Percentiles rank a stretch among this genome's conserved stretches.
Conservation (phyloP, 2,329 filamentous ascomycete species). For the Cytospora chrysosperma region DNA sequence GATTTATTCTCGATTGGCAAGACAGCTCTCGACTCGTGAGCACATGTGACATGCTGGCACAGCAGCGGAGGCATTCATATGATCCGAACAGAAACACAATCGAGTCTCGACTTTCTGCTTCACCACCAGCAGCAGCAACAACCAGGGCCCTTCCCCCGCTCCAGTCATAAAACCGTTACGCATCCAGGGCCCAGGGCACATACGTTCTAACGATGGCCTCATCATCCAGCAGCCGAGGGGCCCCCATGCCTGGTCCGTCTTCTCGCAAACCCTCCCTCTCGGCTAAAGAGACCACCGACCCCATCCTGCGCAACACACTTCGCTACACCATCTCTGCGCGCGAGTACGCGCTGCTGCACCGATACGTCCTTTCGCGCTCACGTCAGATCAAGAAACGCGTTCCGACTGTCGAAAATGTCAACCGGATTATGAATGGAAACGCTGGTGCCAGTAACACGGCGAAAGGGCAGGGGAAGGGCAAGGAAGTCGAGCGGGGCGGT, state of each 20-base stretch:
- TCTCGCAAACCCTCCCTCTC: constrained; percentile 10
- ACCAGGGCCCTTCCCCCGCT: constrained; percentile 19
- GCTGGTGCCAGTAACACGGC: constrained; percentile 5
- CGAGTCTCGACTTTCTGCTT: too few relatives aligned
- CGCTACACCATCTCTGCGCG: constrained; percentile 82
- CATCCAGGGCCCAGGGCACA: constrained; percentile 10
- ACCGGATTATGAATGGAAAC: constrained; percentile 51
- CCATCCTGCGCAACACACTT: constrained; percentile 79
- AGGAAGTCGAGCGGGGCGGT: constrained; percentile 20
- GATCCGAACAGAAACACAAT: too few relatives aligned
- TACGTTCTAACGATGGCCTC: constrained; percentile 21
- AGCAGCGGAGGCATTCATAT: too few relatives aligned
- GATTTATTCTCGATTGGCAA: too few relatives aligned
- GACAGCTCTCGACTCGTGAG: too few relatives aligned
- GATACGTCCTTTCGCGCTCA: constrained; percentile 76
- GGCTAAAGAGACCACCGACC: constrained; percentile 49
- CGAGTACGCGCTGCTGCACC: constrained; percentile 83
- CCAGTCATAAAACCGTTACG: constrained; percentile 15
- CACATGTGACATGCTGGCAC: too few relatives aligned
- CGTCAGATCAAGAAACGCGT: constrained; percentile 53
- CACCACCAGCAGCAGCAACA: constrained; percentile 9
- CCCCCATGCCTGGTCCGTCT: neutral
- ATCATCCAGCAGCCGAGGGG: constrained; percentile 10
- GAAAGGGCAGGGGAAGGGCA: constrained; percentile 34
- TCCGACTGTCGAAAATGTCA: constrained; percentile 56